Percentiles rank a stretch among this genome's conserved stretches.
Conservation (phyloP, 2,329 filamentous ascomycete species). For the Alternaria longipes region DNA sequence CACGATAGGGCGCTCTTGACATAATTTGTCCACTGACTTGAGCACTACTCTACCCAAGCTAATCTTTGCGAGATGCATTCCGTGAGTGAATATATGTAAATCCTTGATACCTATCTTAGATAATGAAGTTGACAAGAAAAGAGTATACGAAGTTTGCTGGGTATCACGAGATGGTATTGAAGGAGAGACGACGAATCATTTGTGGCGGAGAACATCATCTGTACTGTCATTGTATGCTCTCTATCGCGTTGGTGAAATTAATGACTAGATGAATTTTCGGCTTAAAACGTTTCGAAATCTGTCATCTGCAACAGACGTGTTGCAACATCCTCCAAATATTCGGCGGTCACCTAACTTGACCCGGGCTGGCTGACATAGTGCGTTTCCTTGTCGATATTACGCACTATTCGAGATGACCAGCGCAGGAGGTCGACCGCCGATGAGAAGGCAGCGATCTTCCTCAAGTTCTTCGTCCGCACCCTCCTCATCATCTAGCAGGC, state of each 20-base stretch:
- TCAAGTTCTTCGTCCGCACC: conserved; percentile 70
- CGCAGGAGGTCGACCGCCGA: conserved; percentile 73
- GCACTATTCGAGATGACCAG: conserved; percentile 8
- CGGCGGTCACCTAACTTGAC: conserved; percentile 67
- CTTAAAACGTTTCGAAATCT: neutral
- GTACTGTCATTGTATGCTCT: neutral
- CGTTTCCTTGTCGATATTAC: neutral
- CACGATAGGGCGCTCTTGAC: too few species aligned
- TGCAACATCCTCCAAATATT: neutral
- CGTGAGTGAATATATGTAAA: too few species aligned
- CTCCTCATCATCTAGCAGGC: conserved; percentile 63
- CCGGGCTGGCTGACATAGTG: conserved; percentile 23
- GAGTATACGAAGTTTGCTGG: neutral
- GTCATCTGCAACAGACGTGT: neutral
- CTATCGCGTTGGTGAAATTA: neutral
- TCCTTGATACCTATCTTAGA: too few species aligned
- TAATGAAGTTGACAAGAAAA: too few species aligned
- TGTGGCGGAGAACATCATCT: neutral
- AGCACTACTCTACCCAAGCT: too few species aligned
- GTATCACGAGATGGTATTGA: neutral
- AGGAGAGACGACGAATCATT: neutral
- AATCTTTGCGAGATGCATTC: accelerated
- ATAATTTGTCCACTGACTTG: accelerated
- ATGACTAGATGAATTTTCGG: neutral
- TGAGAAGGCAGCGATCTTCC: conserved; percentile 64